These are phyloP conservation scores for Pleurotus platypus DNA, from an alignment of 768 basidiomycete genomes.

Conservation along the genomic window DNA sequence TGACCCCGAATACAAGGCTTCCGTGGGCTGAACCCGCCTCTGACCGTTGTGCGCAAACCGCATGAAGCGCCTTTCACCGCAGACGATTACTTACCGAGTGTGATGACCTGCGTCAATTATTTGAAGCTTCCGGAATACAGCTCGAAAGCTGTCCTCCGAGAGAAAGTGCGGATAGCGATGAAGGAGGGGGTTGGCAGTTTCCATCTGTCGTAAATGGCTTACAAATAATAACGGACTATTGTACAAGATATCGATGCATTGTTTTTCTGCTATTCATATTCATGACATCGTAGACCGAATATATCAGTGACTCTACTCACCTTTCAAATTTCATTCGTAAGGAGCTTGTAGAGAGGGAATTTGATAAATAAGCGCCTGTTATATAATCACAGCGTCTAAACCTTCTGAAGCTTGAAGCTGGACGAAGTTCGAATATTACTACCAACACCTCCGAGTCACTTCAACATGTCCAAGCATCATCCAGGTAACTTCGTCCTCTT, in stretches of 20 bases:
- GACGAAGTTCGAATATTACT: background rate
- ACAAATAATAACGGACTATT: conserved; percentile 8
- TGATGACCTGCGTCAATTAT: conserved; percentile 99
- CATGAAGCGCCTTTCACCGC: conserved; percentile 88
- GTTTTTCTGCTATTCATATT: conserved; percentile 10
- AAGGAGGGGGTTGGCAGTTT: conserved; percentile 95
- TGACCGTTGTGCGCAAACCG: conserved; percentile 96
- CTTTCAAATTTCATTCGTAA: background rate
- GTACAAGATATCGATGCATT: conserved; percentile 8
- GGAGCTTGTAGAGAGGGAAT: too few species aligned
- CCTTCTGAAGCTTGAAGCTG: background rate
- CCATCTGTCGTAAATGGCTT: conserved; percentile 77
- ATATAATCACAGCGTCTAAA: too few species aligned
- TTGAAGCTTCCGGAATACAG: conserved; percentile 96
- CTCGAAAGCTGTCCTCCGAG: conserved; percentile 76
- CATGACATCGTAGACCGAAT: background rate
- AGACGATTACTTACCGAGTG: conserved; percentile 93
- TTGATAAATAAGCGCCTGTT: too few species aligned
- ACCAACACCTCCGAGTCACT: background rate
- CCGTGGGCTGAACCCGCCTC: conserved; percentile 87
- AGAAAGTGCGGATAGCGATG: conserved; percentile 83
- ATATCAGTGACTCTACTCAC: too few species aligned
- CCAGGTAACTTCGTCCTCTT: conserved; percentile 47
- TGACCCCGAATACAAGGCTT: conserved; percentile 54
- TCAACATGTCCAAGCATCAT: conserved; percentile 86